Percentiles rank a stretch among this genome's conserved stretches.
These are phyloP conservation scores for Oxytropis ochrocephala DNA, from an alignment of 306 rosid genomes.

Conservation along the genomic window DNA sequence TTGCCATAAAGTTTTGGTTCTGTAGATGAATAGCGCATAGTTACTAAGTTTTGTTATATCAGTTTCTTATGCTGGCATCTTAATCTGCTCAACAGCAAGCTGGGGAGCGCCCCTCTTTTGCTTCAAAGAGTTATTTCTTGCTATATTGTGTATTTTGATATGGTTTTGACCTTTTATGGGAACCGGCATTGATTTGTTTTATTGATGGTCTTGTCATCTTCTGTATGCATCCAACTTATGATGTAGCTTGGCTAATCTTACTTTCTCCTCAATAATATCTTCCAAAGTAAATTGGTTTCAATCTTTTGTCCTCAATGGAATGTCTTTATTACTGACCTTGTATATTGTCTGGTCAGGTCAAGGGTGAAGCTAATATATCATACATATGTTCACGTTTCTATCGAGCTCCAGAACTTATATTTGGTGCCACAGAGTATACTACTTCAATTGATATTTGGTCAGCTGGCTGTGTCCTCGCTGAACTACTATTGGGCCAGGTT, in stretches of 20 bases:
- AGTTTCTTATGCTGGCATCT: neutral
- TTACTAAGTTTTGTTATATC: neutral
- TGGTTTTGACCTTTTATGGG: neutral
- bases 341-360: constrained; percentile 45
- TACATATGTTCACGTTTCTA: constrained; percentile 95
- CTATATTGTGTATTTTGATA: too few relatives aligned
- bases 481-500: constrained; percentile 96
- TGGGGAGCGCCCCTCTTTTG: neutral
- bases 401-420: constrained; percentile 95
- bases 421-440: constrained; percentile 95
- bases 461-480: constrained; percentile 98
- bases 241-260: neutral
- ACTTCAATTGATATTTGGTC: constrained; percentile 99
- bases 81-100: neutral
- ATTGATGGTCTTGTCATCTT: neutral
- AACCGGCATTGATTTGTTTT: neutral
- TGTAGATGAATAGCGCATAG: neutral
- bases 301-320: neutral
- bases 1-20: neutral
- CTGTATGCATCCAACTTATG: neutral
- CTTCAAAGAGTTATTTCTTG: too few relatives aligned
- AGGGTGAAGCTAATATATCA: constrained; percentile 88
- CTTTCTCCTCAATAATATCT: neutral
- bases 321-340: constrained; percentile 18
- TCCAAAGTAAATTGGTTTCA: too few relatives aligned